Conservation (phyloP, 1,139 yeast species). For the Geotrichum cucujoidarum region DNA sequence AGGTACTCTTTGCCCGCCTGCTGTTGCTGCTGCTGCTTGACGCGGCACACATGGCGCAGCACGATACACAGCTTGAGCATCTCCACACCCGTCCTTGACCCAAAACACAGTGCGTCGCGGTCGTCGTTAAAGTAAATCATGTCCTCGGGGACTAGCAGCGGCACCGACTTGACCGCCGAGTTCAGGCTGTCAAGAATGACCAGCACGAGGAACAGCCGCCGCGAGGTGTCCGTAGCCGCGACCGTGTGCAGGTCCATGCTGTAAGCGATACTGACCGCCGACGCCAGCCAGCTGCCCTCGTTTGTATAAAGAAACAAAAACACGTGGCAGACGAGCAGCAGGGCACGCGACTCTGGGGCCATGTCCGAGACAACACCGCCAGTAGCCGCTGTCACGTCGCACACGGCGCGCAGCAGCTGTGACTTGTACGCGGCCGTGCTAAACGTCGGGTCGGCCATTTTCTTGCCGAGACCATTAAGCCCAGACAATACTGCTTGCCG, state of each 20-base stretch:
- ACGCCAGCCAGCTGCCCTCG: conserved; percentile 38
- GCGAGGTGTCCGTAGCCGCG: conserved; percentile 26
- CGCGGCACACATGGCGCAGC: conserved; percentile 21
- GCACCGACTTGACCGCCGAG: conserved; percentile 26
- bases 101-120: conserved; percentile 24
- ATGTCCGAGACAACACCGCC: conserved; percentile 10
- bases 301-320: conserved; percentile 35
- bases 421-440: conserved; percentile 1
- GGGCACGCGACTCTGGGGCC: background rate
- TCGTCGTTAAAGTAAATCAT: conserved; percentile 22
- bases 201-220: conserved; percentile 33
- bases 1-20: background rate
- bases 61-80: conserved; percentile 26
- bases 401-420: conserved; percentile 6
- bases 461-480: conserved; percentile 25
- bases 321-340: conserved; percentile 7
- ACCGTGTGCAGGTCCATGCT: conserved; percentile 26
- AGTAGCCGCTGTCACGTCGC: background rate
- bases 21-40: background rate
- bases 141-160: conserved; percentile 26
- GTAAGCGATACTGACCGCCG: conserved; percentile 36
- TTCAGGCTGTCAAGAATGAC: conserved; percentile 33
- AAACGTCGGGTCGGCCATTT: conserved; percentile 6
- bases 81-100: conserved; percentile 26
- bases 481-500: conserved; percentile 26